Conservation (phyloP, 2,329 filamentous ascomycete species). For the Iodosphaeria phyllophila region DNA sequence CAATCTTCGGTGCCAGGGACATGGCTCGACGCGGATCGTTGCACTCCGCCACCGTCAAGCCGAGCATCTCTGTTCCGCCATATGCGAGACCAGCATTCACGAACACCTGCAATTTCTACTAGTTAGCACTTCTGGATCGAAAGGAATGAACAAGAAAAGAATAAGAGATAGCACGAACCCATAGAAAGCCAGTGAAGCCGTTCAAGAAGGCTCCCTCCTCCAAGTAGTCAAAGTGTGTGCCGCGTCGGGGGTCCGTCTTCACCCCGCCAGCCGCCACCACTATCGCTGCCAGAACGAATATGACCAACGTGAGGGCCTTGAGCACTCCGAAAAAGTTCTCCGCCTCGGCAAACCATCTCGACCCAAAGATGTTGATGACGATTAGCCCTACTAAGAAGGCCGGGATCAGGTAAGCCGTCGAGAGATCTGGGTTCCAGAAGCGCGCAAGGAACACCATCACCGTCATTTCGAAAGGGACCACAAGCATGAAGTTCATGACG, state of each 20-base stretch:
- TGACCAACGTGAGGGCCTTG: conserved; percentile 30
- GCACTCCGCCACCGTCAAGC: conserved; percentile 24
- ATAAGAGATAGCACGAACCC: too few relatives aligned
- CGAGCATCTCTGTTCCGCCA: conserved; percentile 25
- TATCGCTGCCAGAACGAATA: conserved; percentile 39
- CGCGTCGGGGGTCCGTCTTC: conserved; percentile 20
- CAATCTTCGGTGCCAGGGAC: conserved; percentile 19
- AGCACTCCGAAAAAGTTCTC: conserved; percentile 33
- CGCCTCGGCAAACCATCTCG: conserved; percentile 24
- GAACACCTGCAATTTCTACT: too few relatives aligned
- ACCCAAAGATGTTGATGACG: conserved; percentile 25
- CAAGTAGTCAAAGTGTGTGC: conserved; percentile 33
- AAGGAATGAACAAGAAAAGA: too few relatives aligned
- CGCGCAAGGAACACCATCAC: conserved; percentile 13
- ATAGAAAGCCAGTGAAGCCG: conserved; percentile 21
- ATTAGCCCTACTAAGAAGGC: conserved; percentile 20
- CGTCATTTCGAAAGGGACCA: conserved; percentile 19
- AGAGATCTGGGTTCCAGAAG: conserved; percentile 11
- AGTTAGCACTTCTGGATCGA: too few relatives aligned
- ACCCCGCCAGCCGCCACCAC: conserved; percentile 30
- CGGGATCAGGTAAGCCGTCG: conserved; percentile 14
- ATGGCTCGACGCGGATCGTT: conserved; percentile 17
- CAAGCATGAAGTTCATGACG: conserved; percentile 16
- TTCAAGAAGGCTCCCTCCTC: conserved; percentile 23
- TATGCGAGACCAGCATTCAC: conserved; percentile 24